Base-by-base conservation (phyloP, 495 filamentous ascomycete species). In the Xylaria flabelliformis region DNA sequence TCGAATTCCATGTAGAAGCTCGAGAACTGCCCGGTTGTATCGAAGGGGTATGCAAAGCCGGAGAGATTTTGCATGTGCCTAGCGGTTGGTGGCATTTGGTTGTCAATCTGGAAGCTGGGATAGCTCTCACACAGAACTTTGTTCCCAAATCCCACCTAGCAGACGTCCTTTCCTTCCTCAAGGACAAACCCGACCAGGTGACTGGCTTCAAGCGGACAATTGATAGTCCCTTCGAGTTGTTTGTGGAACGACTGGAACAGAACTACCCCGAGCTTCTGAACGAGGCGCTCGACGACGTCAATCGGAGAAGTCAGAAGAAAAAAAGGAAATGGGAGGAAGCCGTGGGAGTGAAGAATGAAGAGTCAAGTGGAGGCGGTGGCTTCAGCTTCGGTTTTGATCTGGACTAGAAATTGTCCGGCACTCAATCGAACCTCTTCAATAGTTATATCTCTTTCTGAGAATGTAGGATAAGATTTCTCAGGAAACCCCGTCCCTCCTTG, bases 101-200 rank as follows among this genome's bases (percentile, higher is more conserved):
- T 26, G 91, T 98, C 34, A 99, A 99, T 74, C 80, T 97, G 26
- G 89, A 92, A 66, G 84, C 89, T 3, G 91, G 92, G 15, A 91
- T 98, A 71, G 96, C 96, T 21, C 88, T 99, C 64, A 99, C 96
- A 15, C 95, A 98, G 75, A 99, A 99, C 79, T 98, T 99, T 78
- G 91, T 98, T 9, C 95, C 96, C 0, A 86, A 88, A 59, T 87
- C 87, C 19, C 93, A 94, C 76, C 83, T 99, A 6, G 77, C 83
- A 13, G 88, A 91, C 44, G 94, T 93, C 0, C 80, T 99, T 70
- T 89, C 90, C 17, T 99, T 99, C 78, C 80, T 99, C 74, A 88
- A 85, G 62, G 91, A 97, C 79, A 94, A 95, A 79, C 82, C 91
- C 7, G 91, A 94, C 39, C 93, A 97, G 72, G 89, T 97, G 10